A percentile compares a stretch with the other conserved stretches of the same genome.
These are phyloP conservation scores for Parafenestella ontariensis DNA, from an alignment of 2,329 filamentous ascomycete genomes.

Conservation along the genomic window DNA sequence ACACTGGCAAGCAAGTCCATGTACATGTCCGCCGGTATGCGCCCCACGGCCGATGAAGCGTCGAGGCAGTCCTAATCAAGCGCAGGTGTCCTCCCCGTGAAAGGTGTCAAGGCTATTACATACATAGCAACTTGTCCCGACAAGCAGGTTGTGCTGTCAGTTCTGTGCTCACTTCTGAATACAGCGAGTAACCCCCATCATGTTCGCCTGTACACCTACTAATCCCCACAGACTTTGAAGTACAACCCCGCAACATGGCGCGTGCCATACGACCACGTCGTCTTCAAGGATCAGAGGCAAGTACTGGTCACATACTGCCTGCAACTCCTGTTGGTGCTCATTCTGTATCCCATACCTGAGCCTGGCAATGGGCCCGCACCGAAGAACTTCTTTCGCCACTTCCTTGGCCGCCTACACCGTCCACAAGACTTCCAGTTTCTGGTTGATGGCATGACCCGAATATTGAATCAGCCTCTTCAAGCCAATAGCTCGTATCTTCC, in stretches of 20 bases:
- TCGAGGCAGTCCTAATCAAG: constrained; percentile 6
- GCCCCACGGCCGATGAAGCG: background rate
- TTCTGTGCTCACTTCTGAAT: constrained; percentile 91
- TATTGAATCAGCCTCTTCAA: constrained; percentile 91
- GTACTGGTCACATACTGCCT: constrained; percentile 90
- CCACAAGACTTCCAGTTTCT: constrained; percentile 98
- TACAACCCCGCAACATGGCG: constrained; percentile 95
- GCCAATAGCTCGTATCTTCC: constrained; percentile 88
- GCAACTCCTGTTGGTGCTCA: constrained; percentile 83
- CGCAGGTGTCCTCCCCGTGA: constrained; percentile 74
- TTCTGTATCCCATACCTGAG: constrained; percentile 89
- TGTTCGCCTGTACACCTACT: constrained; percentile 8
- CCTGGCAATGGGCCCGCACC: constrained; percentile 67
- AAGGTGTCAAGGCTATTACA: constrained; percentile 83
- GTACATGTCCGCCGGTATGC: constrained; percentile 80
- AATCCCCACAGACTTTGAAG: constrained; percentile 75
- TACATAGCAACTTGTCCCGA: constrained; percentile 88
- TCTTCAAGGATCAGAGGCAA: constrained; percentile 90
- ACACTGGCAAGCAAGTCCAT: constrained; percentile 89
- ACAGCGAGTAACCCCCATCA: constrained; percentile 68
- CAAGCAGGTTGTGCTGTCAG: constrained; percentile 88
- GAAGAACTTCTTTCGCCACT: constrained; percentile 95
- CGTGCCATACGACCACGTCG: constrained; percentile 90
- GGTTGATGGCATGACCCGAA: constrained; percentile 90
- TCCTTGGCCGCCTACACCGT: constrained; percentile 85